phyloP scores from a whole-genome alignment of 106 monocot species.

The Triglochin maritima region DNA sequence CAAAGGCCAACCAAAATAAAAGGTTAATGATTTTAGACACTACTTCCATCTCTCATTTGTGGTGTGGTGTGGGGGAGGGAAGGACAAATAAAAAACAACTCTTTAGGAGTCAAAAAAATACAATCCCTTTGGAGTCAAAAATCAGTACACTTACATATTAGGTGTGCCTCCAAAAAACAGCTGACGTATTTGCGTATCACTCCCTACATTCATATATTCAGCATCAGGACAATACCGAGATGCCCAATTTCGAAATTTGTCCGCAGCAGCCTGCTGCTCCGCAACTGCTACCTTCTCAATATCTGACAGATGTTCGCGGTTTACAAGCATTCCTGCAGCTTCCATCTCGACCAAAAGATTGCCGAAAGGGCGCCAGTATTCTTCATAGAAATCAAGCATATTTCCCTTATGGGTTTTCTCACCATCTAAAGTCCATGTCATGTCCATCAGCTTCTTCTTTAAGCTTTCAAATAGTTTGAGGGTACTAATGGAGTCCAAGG shows the following conservation, averaged over 20 bases:
- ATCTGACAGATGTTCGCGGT: constrained; percentile 60
- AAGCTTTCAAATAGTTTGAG: constrained; percentile 59
- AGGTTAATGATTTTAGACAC: too few relatives aligned
- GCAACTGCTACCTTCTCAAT: constrained; percentile 72
- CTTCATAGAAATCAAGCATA: constrained; percentile 90
- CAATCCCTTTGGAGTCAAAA: too few relatives aligned
- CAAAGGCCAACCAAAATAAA: too few relatives aligned
- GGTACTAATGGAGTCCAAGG: constrained; percentile 79
- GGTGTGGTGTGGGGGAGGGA: too few relatives aligned
- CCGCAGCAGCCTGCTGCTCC: constrained; percentile 61
- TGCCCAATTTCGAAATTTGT: constrained; percentile 81
- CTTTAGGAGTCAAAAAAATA: too few relatives aligned
- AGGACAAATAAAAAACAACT: too few relatives aligned
- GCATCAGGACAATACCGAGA: constrained; percentile 78
- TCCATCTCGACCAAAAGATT: constrained; percentile 81
- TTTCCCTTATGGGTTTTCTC: constrained; percentile 21
- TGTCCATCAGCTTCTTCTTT: constrained; percentile 43
- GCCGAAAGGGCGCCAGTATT: constrained; percentile 95
- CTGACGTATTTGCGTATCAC: constrained; percentile 87
- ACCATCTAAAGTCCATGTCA: constrained; percentile 47
- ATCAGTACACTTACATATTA: constrained; percentile 38
- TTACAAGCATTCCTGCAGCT: constrained; percentile 81
- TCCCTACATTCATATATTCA: constrained; percentile 91
- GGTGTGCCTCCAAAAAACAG: constrained; percentile 86
- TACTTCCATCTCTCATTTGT: too few relatives aligned